Evolutionary conservation across 1,284 basidiomycete species (phyloP), one percentile per base, ranked within the genome.

Genomic region (Fomitopsis schrenkii): DNA sequence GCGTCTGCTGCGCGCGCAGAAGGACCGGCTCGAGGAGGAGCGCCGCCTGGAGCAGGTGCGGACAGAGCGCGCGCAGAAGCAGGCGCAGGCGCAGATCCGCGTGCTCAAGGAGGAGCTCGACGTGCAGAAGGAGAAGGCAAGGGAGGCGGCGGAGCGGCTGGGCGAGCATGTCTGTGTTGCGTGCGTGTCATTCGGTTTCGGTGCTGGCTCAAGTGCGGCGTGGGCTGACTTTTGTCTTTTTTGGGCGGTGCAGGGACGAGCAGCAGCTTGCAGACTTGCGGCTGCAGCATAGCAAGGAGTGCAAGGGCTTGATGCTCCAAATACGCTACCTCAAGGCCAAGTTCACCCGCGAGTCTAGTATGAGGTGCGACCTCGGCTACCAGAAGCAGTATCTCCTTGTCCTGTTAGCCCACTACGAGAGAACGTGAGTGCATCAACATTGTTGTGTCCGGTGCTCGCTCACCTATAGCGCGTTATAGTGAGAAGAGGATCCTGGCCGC

Each of bases 261-360:
- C 66, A 67, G 12, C 81, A 85, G 67, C 66, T 91, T 7, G 77
- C 80, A 3, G 75, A 75, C 4, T 69, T 95, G 64, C 88, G 83
- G 67, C 64, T 77, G 3, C 85, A 87, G 70, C 93, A 96, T 72
- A 91, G 88, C 62, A 84, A 86, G 63, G 94, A 96, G 74, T 91
- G 90, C 77, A 94, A 95, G 71, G 94, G 94, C 14, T 78, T 96
- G 22, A 83, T 96, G 61, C 83, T 93, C 3, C 91, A 97, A 72
- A 95, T 98, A 65, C 84, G 84, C 55, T 98, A 98, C 75, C 83
- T 98, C 65, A 97, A 98, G 74, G 90, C 91, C 54, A 94, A 94
- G 71, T 96, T 91, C 75, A 90, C 85, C 1, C 83, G 97, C 38
- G 97, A 99, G 76, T 85, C 88, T 26, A 81, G 83, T 1, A 85